Evolutionary conservation across 164 flowering plant species (phyloP).

Genomic region (Pachysandra terminalis): DNA sequence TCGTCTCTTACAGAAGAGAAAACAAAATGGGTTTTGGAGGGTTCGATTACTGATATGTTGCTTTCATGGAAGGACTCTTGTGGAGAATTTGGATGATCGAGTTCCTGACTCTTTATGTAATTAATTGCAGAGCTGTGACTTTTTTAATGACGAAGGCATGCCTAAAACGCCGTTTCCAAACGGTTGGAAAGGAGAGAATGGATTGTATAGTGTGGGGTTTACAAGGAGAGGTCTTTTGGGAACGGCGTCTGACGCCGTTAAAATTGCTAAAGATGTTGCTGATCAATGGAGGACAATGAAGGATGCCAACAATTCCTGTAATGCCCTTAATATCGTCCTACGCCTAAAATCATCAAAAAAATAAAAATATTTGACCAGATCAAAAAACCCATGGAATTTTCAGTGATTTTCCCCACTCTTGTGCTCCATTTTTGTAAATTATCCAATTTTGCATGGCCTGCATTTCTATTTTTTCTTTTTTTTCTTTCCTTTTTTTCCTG

Average conservation of each 20-base stretch:
- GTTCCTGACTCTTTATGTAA: neutral
- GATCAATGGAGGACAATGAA: slow-evolving; percentile 48
- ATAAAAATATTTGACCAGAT: slow-evolving; percentile 7
- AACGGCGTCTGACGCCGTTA: slow-evolving; percentile 65
- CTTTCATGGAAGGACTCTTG: slow-evolving; percentile 7
- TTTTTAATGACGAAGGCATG: slow-evolving; percentile 79
- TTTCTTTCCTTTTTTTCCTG: neutral
- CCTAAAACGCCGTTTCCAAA: slow-evolving; percentile 76
- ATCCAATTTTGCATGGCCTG: slow-evolving; percentile 26
- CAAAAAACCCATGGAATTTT: too few relatives aligned
- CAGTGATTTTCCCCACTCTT: slow-evolving; percentile 4
- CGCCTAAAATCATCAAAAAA: neutral
- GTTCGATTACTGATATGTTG: slow-evolving; percentile 3
- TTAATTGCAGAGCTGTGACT: slow-evolving; percentile 51
- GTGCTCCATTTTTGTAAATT: slow-evolving; percentile 13
- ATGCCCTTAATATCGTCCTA: slow-evolving; percentile 7
- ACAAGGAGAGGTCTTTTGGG: slow-evolving; percentile 80
- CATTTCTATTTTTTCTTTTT: neutral
- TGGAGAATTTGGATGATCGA: neutral
- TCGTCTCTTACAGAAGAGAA: neutral
- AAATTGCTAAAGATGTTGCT: slow-evolving; percentile 60
- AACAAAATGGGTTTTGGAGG: slow-evolving; percentile 2
- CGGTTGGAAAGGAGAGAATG: slow-evolving; percentile 80
- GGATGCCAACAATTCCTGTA: slow-evolving; percentile 7
- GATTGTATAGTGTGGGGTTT: slow-evolving; percentile 83